Base-by-base conservation (phyloP, 805 yeast species). In the Yarrowia deformans region DNA sequence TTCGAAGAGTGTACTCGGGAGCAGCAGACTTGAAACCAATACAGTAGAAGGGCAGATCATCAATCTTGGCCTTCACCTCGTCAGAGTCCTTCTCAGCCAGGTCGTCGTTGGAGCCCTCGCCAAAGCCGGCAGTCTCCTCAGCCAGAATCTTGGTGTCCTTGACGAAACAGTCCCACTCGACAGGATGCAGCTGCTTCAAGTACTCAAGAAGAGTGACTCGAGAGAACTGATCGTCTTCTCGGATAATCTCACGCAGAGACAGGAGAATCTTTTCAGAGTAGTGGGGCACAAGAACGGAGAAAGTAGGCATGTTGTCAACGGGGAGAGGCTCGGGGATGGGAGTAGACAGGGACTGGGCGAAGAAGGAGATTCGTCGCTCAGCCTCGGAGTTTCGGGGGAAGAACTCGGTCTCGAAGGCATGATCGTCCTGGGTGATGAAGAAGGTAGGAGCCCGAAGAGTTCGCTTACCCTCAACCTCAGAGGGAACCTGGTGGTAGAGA, bases 251-350 rank as follows among this genome's bases (percentile, higher is more conserved):
- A 79, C 96, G 90, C 76, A 95, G 83, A n/a, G 97, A 91, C 64
- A 94, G 82, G 74, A 93, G 84, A 72, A 94, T 94, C 87, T 93
- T 94, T 83, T 94, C 99, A 73, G 95, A 84, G 81, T 94, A 94
- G 80, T 94, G 99, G 76, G 99, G 98, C 74, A 94, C 90, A 80
- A 94, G 84, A 29, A 95, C 98, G 48, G 99, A 93, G 81, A 95
- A 95, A 13, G 98, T 94, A 73, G 99, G 99, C 99, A 95, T 95
- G 84, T 94, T 94, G 81, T 95, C 99, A 74, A 96, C 98, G 54
- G 99, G 99, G 78, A 95, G 84, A 72, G 99, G 98, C 83, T 95
- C 99, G 72, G 97, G 97, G 75, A 95, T 93, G 74, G 99, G 99
- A 70, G 99, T 95, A 67, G 99, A 96, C 81, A 95, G 85, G 12